phyloP scores from a whole-genome alignment of 768 basidiomycete genomes.

The Mrakia frigida region DNA sequence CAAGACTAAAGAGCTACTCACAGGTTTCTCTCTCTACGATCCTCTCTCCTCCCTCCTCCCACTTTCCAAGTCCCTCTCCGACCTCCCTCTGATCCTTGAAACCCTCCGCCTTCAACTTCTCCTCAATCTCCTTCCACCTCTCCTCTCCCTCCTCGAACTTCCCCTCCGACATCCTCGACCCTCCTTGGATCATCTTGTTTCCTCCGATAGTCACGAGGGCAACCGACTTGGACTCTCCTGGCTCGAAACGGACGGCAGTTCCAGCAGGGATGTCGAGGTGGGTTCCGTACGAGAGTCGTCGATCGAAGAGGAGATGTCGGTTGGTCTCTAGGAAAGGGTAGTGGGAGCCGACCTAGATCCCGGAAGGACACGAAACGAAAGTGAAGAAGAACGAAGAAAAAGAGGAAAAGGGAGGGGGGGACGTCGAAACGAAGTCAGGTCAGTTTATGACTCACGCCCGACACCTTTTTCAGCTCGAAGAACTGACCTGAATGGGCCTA shows the following conservation, averaged over 20 bases:
- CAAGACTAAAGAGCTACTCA: constrained; percentile 36
- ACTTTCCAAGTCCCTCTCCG: not conserved
- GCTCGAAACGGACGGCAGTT: constrained; percentile 94
- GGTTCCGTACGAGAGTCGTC: constrained; percentile 63
- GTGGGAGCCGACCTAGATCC: constrained; percentile 72
- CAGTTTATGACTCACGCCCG: not conserved
- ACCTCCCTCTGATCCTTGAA: constrained; percentile 19
- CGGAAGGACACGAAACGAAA: no score
- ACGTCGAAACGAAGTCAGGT: no score
- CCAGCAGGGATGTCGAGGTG: constrained; percentile 80
- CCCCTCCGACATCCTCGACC: constrained; percentile 41
- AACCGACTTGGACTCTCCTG: constrained; percentile 80
- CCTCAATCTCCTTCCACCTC: constrained; percentile 31
- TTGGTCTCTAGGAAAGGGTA: constrained; percentile 94
- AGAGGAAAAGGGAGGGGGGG: not conserved
- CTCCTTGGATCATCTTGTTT: constrained; percentile 64
- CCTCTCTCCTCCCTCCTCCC: not conserved
- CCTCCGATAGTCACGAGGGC: constrained; percentile 75
- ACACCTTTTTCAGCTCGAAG: not conserved
- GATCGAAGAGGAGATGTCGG: constrained; percentile 71
- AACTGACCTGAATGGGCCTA: constrained; percentile 74
- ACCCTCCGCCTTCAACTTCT: not conserved
- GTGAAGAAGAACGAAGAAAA: no score
- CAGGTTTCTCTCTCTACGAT: constrained; percentile 49
- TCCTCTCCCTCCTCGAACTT: constrained; percentile 2